Evolutionary conservation across 441 rosid species (phyloP).

Genomic region (Erodium trifolium): DNA sequence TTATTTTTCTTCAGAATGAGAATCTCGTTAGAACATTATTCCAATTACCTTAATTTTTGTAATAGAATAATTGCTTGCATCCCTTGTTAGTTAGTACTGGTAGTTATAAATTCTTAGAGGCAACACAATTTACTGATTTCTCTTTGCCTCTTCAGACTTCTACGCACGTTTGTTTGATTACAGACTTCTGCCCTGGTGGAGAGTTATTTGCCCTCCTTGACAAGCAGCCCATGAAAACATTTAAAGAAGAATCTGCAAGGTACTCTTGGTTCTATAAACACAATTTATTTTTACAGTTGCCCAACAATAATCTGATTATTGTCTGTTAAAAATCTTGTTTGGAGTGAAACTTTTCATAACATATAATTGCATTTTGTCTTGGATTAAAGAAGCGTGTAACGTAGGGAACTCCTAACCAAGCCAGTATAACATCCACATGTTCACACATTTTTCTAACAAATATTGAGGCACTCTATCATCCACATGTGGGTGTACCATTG

Average conservation of each 20-base stretch:
- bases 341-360: neutral
- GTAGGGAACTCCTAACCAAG: too few species aligned
- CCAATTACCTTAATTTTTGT: too few species aligned
- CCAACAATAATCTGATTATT: neutral
- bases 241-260: slow-evolving; percentile 90
- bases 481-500: neutral
- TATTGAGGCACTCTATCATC: neutral
- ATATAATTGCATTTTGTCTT: neutral
- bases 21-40: neutral
- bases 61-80: too few species aligned
- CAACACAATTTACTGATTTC: neutral
- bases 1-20: too few species aligned
- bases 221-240: slow-evolving; percentile 82
- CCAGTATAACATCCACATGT: too few species aligned
- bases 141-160: slow-evolving; percentile 59
- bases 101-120: neutral
- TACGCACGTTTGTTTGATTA: slow-evolving; percentile 90
- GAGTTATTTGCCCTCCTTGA: slow-evolving; percentile 90
- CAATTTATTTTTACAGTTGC: neutral
- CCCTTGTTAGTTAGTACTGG: neutral
- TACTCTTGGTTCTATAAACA: slow-evolving; percentile 18
- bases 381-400: too few species aligned
- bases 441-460: too few species aligned
- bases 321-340: neutral
- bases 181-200: slow-evolving; percentile 96